phyloP scores from a whole-genome alignment of 1,284 basidiomycete genomes.

The Trametes sp. region DNA sequence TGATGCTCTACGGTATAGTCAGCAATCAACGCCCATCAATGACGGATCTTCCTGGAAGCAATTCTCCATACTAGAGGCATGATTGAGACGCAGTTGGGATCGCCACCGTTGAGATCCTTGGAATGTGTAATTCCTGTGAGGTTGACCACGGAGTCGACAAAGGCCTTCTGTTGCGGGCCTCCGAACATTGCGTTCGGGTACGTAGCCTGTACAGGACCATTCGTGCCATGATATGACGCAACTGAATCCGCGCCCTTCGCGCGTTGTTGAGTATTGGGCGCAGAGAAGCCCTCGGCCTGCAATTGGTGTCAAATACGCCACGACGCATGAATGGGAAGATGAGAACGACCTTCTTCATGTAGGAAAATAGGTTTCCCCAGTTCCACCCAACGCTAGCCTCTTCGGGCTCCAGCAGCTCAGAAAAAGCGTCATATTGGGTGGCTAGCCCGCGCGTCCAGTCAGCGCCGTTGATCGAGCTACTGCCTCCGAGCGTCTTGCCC shows the following conservation, averaged over 20 bases:
- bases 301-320: background rate
- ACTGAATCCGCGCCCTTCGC: conserved; percentile 57
- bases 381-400: conserved; percentile 62
- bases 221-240: conserved; percentile 56
- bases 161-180: conserved; percentile 60
- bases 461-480: conserved; percentile 66
- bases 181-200: conserved; percentile 61
- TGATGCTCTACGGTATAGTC: conserved; percentile 37
- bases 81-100: conserved; percentile 62
- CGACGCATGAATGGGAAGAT: background rate
- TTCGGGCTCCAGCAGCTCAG: conserved; percentile 53
- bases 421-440: conserved; percentile 67
- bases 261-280: conserved; percentile 56
- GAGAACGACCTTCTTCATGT: conserved; percentile 41
- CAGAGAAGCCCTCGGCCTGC: conserved; percentile 61
- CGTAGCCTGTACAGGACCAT: conserved; percentile 62
- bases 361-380: conserved; percentile 59
- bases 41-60: background rate
- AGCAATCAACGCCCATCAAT: background rate
- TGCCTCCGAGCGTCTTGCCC: conserved; percentile 62
- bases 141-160: conserved; percentile 55
- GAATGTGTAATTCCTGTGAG: conserved; percentile 56
- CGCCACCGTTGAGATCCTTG: conserved; percentile 63
- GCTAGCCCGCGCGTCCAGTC: conserved; percentile 62
- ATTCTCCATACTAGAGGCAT: conserved; percentile 50